Base-by-base conservation (phyloP, 257 asterid species). In the Verbascum thapsus region DNA sequence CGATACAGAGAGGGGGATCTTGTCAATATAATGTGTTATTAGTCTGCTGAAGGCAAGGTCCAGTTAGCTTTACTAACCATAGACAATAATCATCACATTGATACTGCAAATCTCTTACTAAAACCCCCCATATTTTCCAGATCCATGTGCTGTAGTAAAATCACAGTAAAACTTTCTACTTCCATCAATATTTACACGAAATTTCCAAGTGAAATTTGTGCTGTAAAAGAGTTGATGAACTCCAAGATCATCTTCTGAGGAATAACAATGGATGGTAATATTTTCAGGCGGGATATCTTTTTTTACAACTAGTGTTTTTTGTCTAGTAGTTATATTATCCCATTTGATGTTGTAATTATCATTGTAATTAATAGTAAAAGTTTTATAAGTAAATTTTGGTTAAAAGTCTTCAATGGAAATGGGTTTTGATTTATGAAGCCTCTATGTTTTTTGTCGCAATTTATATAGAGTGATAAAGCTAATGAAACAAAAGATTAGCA, bases 121-220 rank as follows among this genome's bases (percentile, higher is more conserved):
- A 53, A 26, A 54, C 63, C 3, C 63, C 3, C 63, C 71, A 5
- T 66, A 66, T 9, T 66, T 66, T 3, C 63, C 64, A 11, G 41
- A n/a, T 5, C 72, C 72, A 26, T 22, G 23, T 3, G 0, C 11
- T 0, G 40, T 23, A 9, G 18, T 20, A 10, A 67, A 18, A n/a
- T 67, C 59, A 8, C 66, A 67, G n/a, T 47, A 47, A 48, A 34
- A 67, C 38, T 67, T 67, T 5, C 51, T 66, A 0, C 13, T 55
- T 0, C 3, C 38, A 10, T 12, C 18, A 7, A 20, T 2, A 10
- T 49, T 47, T 8, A 42, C 10, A 5, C 0, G 5, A 23, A 68
- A 67, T 0, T 4, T 12, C 13, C 62, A 58, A 0, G 8, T 23
- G 22, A 58, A 47, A 13, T 3, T 35, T 15, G 50, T 0, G n/a